Evolutionary conservation across 495 filamentous ascomycete species (phyloP).

Genomic region (Xylaria cubensis): DNA sequence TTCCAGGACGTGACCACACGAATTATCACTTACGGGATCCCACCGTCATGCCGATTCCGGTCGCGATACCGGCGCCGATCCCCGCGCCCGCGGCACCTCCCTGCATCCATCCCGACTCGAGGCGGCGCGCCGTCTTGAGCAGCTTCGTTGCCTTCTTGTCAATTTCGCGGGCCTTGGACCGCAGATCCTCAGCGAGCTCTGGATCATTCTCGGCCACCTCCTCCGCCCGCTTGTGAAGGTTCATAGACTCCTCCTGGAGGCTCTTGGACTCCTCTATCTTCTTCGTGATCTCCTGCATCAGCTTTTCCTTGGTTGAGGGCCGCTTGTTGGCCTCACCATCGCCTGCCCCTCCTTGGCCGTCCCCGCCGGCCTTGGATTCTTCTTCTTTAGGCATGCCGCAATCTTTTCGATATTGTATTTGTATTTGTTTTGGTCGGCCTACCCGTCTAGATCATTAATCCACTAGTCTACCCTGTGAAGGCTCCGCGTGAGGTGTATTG

Average conservation of each 20-base stretch:
- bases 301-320: constrained; percentile 37
- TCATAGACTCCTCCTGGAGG: constrained; percentile 36
- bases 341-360: constrained; percentile 5
- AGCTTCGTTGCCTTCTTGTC: constrained; percentile 38
- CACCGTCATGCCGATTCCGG: constrained; percentile 42
- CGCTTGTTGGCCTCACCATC: constrained; percentile 26
- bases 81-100: constrained; percentile 45
- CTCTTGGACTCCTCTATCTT: constrained; percentile 40
- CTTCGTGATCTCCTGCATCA: constrained; percentile 37
- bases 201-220: constrained; percentile 36
- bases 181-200: constrained; percentile 34
- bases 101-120: constrained; percentile 48
- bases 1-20: not conserved
- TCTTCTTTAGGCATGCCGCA: constrained; percentile 12
- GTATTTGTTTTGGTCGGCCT: not conserved
- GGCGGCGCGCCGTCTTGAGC: constrained; percentile 42
- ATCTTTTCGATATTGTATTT: not conserved
- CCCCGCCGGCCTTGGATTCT: constrained; percentile 19
- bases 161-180: constrained; percentile 37
- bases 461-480: not conserved
- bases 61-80: constrained; percentile 43
- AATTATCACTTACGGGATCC: constrained; percentile 28
- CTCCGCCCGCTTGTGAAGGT: constrained; percentile 37
- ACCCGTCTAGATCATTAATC: not conserved
- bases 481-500: not conserved